Conservation (phyloP, 1,284 basidiomycete species). For the Cutaneotrichosporon daszewskae region DNA sequence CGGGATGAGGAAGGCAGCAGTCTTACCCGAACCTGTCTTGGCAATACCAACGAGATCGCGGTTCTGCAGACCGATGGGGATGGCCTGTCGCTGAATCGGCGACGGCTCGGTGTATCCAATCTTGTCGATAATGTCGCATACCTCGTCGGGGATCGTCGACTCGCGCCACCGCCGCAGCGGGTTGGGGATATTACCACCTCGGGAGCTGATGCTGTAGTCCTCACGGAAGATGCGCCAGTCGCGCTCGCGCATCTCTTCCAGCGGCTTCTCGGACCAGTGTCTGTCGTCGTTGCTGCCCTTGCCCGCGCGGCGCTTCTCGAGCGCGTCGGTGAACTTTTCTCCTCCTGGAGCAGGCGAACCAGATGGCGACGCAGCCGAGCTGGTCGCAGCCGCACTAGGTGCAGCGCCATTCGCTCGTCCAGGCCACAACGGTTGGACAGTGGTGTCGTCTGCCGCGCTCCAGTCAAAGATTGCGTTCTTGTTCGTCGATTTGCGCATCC, state of each 20-base stretch:
- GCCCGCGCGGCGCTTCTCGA: slow-evolving; percentile 74
- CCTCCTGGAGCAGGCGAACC: slow-evolving; percentile 11
- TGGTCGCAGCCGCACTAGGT: neutral
- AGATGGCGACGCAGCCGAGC: neutral
- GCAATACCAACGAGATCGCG: slow-evolving; percentile 97
- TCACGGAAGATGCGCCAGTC: slow-evolving; percentile 99
- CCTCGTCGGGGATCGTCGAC: slow-evolving; percentile 69
- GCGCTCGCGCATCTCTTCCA: slow-evolving; percentile 91
- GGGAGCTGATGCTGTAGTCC: slow-evolving; percentile 90
- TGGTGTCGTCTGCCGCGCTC: slow-evolving; percentile 90
- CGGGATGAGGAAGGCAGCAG: slow-evolving; percentile 97
- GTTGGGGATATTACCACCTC: slow-evolving; percentile 86
- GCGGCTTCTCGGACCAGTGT: slow-evolving; percentile 95
- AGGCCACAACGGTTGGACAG: slow-evolving; percentile 43
- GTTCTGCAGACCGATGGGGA: slow-evolving; percentile 93
- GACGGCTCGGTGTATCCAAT: slow-evolving; percentile 97
- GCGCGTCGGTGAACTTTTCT: slow-evolving; percentile 54
- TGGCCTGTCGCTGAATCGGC: slow-evolving; percentile 95
- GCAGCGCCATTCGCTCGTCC: neutral
- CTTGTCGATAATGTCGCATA: slow-evolving; percentile 77
- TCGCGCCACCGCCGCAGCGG: slow-evolving; percentile 90
- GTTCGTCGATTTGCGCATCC: slow-evolving; percentile 79
- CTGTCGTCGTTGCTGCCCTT: slow-evolving; percentile 79
- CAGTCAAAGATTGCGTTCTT: slow-evolving; percentile 99
- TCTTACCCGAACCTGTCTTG: slow-evolving; percentile 98